Evolutionary conservation across 352 stramenopile genomes (phyloP), one percentile per base, ranked within the genome.

Genomic region (Pythium scleroteichum): DNA sequence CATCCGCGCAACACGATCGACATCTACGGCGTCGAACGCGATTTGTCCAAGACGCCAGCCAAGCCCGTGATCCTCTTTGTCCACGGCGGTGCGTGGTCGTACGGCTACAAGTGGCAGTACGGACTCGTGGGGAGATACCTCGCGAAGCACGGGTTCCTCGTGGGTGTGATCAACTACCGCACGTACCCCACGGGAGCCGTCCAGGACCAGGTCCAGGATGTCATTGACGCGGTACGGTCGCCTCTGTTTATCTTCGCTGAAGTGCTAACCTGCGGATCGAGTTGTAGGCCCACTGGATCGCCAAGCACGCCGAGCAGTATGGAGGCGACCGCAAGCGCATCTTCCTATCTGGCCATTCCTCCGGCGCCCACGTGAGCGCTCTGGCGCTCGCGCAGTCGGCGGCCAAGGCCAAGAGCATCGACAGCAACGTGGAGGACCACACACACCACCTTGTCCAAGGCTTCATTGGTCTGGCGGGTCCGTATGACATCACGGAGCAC

Each of bases 11-110:
- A 89, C 39, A 76, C 56, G 9, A 58, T 92, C 8, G 80, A 92
- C 53, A 42, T 92, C 32, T 90, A 88, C 39, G 82, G 80, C 19
- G 69, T 79, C 22, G 38, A 76, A 10, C 5, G 29, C 29, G 29
- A 35, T 2, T 1, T 32, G 23, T 39, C 26, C 4, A 38, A 57
- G 40, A 17, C 51, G 2, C 13, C 13, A 14, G 46, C 48, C 45
- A 73, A 68, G 24, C 92, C 92, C 12, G 85, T 97, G 27, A 59
- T 98, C 6, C 70, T 98, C 29, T 98, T 98, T 58, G 73, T 97
- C 58, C 88, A 95, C 20, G 93, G 93, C 45, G 92, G 90, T n/a
- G 83, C 76, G n/a, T 92, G 81, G 80, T 80, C 79, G n/a, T 88
- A 87, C 38, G 82, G 76, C 3, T 76, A 89, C 64, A 88, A 90